Base-by-base conservation (phyloP, 2,329 filamentous ascomycete species). In the Pseudocercospora musae region DNA sequence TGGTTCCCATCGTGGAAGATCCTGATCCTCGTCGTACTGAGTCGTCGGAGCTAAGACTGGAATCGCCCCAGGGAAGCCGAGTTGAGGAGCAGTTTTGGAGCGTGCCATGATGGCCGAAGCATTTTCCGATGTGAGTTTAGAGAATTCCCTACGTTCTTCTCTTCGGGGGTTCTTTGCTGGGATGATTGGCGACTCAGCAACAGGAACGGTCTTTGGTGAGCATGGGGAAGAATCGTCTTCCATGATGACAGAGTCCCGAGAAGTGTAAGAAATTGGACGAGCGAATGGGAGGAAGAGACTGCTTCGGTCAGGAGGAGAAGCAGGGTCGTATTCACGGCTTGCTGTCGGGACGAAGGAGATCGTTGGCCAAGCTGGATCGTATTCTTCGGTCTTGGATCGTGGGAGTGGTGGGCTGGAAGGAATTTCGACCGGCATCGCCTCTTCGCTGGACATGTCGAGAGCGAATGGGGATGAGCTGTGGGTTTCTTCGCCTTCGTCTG, bases 151-250 rank as follows among this genome's bases (percentile, higher is more conserved):
- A 3, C 52, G 29, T 18, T 54, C 54, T 65, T 65, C 48, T 70
- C 68, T 20, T 59, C 27, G 25, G 53, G 42, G 27, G 57, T 52
- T 60, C 57, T n/a, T 59, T 20, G 49, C 50, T 4, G 60, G 60
- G 4, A 62, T 57, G 4, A 42, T 31, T 18, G 57, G 60, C 29
- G 27, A 40, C 7, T 40, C 18, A 5, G 27, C 27, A 15, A 56
- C 42, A 3, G 68, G 71, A 10, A 71, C 61, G 0, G 73, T 75
- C 62, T 78, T 78, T 1, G 77, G 77, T 7, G 77, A 78, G 58
- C 74, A 75, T 6, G 76, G 73, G 1, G 76, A 76, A 11, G 76
- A 76, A 11, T 71, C 67, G n/a, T 62, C 46, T 44, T 64, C 64
- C 55, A 49, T 21, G 20, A 25, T 49, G 20, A 49, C 44, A 18